Evolutionary conservation across 1,284 basidiomycete species (phyloP).

Genomic region (Papiliotrema nemorosa): DNA sequence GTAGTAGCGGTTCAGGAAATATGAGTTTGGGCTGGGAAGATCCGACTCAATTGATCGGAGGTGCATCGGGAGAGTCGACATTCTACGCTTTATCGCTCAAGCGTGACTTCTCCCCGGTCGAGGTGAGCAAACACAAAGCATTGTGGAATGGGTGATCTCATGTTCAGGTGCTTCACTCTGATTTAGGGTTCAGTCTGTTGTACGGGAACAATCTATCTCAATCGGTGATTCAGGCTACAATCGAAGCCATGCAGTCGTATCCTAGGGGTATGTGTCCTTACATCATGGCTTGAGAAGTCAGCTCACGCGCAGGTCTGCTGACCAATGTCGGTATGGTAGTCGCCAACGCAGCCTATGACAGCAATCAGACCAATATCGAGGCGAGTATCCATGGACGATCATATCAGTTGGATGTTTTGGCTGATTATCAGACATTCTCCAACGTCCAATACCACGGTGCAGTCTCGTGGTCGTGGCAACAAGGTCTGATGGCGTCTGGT

Average conservation of each 20-base stretch:
- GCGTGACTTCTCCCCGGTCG: conserved; percentile 38
- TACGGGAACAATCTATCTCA: conserved; percentile 46
- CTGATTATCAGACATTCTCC: conserved; percentile 26
- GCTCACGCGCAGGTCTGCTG: conserved; percentile 39
- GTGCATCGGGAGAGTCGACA: conserved; percentile 15
- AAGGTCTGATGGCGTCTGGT: conserved; percentile 53
- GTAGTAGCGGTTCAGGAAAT: not conserved
- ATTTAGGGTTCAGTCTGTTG: conserved; percentile 50
- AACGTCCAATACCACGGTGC: conserved; percentile 53
- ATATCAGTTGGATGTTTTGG: not conserved
- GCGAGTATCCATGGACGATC: conserved; percentile 15
- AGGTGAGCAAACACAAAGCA: conserved; percentile 21
- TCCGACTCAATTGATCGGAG: conserved; percentile 11
- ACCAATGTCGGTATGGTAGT: conserved; percentile 53
- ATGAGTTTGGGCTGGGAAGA: conserved; percentile 10
- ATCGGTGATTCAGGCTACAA: conserved; percentile 43
- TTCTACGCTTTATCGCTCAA: conserved; percentile 49
- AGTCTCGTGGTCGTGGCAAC: conserved; percentile 53
- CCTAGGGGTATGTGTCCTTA: conserved; percentile 40
- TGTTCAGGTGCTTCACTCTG: conserved; percentile 47
- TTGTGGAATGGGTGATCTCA: not conserved
- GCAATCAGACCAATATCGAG: conserved; percentile 46
- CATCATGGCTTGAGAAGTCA: not conserved
- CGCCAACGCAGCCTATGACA: conserved; percentile 52
- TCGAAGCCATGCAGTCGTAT: conserved; percentile 51